A percentile compares a stretch with the other conserved stretches of the same genome.
Conservation (phyloP, 1,284 basidiomycete genomes). For the Rhodotorula sp. region DNA sequence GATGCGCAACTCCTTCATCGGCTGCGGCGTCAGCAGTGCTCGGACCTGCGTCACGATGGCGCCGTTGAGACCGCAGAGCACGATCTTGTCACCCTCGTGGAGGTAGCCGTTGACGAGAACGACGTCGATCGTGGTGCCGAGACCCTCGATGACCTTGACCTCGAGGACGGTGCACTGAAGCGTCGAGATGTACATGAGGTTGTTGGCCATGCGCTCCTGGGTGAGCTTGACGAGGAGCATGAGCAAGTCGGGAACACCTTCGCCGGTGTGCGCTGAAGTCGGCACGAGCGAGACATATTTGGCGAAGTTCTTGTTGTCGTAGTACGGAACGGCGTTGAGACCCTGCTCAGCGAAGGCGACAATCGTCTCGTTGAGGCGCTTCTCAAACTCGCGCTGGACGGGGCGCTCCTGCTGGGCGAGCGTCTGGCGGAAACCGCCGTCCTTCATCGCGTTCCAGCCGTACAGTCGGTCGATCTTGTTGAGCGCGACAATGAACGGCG, state of each 20-base stretch:
- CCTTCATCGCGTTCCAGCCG: conserved; percentile 86
- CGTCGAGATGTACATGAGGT: conserved; percentile 97
- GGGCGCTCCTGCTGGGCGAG: conserved; percentile 77
- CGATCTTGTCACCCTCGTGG: conserved; percentile 89
- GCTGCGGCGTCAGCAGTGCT: conserved; percentile 93
- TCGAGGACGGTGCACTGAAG: conserved; percentile 99
- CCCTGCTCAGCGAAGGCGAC: conserved; percentile 97
- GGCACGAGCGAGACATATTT: conserved; percentile 95
- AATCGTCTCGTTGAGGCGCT: conserved; percentile 79
- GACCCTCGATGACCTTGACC: conserved; percentile 97
- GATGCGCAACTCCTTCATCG: conserved; percentile 90
- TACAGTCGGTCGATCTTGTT: conserved; percentile 99
- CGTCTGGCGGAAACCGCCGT: conserved; percentile 89
- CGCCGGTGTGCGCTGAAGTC: conserved; percentile 95
- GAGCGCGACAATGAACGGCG: conserved; percentile 97
- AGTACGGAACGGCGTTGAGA: conserved; percentile 91
- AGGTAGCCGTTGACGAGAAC: conserved; percentile 94
- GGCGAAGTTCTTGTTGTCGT: conserved; percentile 95
- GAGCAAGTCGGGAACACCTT: conserved; percentile 99
- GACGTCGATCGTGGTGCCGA: conserved; percentile 98
- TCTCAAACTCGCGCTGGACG: conserved; percentile 90
- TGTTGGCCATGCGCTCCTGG: conserved; percentile 96
- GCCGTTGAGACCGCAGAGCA: conserved; percentile 95
- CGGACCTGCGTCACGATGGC: conserved; percentile 95
- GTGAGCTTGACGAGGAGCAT: conserved; percentile 96